Evolutionary conservation across 768 basidiomycete genomes (phyloP).

Genomic region (Leccinum subgranulosum): DNA sequence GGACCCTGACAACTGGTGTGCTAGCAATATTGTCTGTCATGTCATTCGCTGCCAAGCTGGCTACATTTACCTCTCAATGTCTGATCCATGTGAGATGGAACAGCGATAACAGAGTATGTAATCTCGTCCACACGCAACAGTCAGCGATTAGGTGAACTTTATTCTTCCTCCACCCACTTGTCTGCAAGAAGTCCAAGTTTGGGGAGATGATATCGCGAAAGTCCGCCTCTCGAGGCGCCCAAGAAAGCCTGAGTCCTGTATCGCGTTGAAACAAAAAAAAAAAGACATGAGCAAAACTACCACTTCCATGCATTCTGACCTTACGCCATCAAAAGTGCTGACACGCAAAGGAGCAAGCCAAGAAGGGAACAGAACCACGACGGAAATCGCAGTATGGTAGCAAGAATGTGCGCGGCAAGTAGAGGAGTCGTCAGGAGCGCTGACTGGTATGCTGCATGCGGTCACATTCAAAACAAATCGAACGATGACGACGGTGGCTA

Average conservation of each 20-base stretch:
- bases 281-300: constrained; percentile 6
- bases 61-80: not conserved
- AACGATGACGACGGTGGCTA: constrained; percentile 18
- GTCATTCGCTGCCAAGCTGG: not conserved
- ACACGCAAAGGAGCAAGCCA: constrained; percentile 42
- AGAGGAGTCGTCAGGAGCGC: constrained; percentile 67
- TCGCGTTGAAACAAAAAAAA: constrained; percentile 8
- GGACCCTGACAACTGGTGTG: not conserved
- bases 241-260: constrained; percentile 39
- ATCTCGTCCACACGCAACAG: not conserved
- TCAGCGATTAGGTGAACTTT: not conserved
- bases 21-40: not conserved
- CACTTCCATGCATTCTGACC: constrained; percentile 15
- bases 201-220: constrained; percentile 60
- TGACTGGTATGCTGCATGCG: constrained; percentile 67
- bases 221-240: constrained; percentile 48
- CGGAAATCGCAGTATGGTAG: constrained; percentile 51
- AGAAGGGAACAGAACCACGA: constrained; percentile 49
- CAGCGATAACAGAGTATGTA: not conserved
- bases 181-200: constrained; percentile 64
- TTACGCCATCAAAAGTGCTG: constrained; percentile 55
- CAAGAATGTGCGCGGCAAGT: constrained; percentile 51
- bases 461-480: constrained; percentile 7
- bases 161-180: constrained; percentile 67
- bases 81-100: not conserved